Base-by-base conservation (phyloP, 352 stramenopile genomes). In the Globisporangium yorkense region DNA sequence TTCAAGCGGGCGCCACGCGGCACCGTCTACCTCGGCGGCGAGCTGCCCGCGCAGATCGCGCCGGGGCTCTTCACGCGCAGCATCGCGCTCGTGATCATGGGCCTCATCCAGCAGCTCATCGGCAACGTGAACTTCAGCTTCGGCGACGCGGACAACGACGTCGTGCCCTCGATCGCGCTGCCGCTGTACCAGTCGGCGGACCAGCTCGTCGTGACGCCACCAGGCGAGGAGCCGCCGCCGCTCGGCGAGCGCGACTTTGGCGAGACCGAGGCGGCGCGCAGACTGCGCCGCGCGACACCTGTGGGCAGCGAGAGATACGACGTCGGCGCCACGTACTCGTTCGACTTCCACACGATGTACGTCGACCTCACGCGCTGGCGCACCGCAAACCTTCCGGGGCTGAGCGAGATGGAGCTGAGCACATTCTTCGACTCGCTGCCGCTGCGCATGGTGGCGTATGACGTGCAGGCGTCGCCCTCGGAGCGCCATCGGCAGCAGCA, bases 271-370 rank as follows among this genome's bases (percentile, higher is more conserved):
- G 67, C 77, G 13, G 71, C 69, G 18, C 74, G 79, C 3, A 51
- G 49, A 0, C 51, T 56, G 6, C 68, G 85, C 18, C 67, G 76
- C 16, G 63, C 78, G 13, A 89, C 77, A 16, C 71, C 79, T 3
- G 56, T 91, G 0, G 81, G 80, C 1, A 59, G 37, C 0, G 77
- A 91, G 50, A 50, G 48, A 2, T 91, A 79, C 49, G 51, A 69
- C 8, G 71, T 92, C 7, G 81, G 74, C n/a, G 55, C 67, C 6
- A 95, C 80, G 35, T 95, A 95, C 61, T 91, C 85, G 54, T 95
- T 95, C 67, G 77, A 95, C 41, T 95, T 95, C 59, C 83, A 95
- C 67, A 95, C 83, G 1, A 93, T 93, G 83, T 93, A 93, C 60
- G 82, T 92, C 46, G 78, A 95, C 56, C 63, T 95, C 59, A 77